Conservation (phyloP, 768 basidiomycete genomes). For the Coprinopsis marcescibilis region DNA sequence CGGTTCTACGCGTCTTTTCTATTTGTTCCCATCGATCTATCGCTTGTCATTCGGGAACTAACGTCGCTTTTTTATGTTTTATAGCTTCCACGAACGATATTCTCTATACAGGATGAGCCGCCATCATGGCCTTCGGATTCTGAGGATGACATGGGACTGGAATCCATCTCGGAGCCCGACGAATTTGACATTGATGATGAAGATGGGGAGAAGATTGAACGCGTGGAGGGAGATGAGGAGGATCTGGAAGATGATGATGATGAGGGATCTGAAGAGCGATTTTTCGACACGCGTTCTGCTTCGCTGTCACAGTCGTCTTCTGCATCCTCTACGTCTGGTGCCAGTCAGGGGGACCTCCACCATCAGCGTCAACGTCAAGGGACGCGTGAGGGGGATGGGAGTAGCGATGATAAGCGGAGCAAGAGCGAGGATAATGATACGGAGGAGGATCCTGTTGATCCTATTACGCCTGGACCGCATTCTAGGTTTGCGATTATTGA, state of each 20-base stretch:
- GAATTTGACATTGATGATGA: conserved; percentile 52
- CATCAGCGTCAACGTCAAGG: not conserved
- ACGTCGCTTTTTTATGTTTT: conserved; percentile 11
- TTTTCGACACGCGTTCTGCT: conserved; percentile 44
- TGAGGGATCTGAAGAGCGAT: conserved; percentile 40
- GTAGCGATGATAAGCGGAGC: conserved; percentile 17
- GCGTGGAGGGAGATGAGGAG: conserved; percentile 12
- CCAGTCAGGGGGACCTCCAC: conserved; percentile 29
- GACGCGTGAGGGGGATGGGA: too few relatives aligned
- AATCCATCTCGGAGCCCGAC: conserved; percentile 78
- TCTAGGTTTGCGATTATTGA: conserved; percentile 31
- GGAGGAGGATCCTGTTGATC: conserved; percentile 67
- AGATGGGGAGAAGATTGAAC: conserved; percentile 23
- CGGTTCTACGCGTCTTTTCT: too few relatives aligned
- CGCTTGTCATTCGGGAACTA: not conserved
- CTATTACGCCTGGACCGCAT: conserved; percentile 61
- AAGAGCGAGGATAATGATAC: conserved; percentile 58
- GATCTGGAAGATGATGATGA: conserved; percentile 25
- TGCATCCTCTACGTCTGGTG: conserved; percentile 19
- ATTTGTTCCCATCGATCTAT: too few relatives aligned
- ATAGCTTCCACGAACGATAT: conserved; percentile 64
- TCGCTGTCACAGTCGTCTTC: too few relatives aligned
- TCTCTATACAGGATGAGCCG: conserved; percentile 83
- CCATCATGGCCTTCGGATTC: conserved; percentile 76
- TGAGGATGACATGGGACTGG: conserved; percentile 72